Conservation (phyloP, 768 basidiomycete genomes). For the Lentinula lateritia region DNA sequence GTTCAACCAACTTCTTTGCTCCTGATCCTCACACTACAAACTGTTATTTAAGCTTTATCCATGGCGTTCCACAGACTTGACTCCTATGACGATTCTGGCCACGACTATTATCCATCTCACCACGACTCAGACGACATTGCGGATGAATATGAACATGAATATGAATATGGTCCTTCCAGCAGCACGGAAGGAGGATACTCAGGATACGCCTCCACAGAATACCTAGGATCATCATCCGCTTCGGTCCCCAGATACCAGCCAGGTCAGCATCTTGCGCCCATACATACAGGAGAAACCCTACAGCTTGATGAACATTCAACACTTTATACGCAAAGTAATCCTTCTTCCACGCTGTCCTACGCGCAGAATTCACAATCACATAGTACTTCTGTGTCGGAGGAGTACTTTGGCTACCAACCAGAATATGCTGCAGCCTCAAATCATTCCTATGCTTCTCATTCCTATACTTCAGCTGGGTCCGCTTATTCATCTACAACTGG, state of each 20-base stretch:
- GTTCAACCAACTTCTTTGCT: neutral
- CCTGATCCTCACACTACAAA: neutral
- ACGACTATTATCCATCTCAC: neutral
- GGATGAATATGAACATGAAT: conserved; percentile 5
- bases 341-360: conserved; percentile 16
- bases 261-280: conserved; percentile 56
- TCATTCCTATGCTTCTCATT: conserved; percentile 22
- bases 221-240: neutral
- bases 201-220: conserved; percentile 6
- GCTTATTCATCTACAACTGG: conserved; percentile 63
- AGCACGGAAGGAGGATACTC: conserved; percentile 4
- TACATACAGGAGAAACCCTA: conserved; percentile 61
- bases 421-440: conserved; percentile 30
- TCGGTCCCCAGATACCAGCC: conserved; percentile 48
- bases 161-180: conserved; percentile 3
- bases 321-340: conserved; percentile 20
- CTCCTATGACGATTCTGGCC: conserved; percentile 2
- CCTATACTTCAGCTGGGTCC: conserved; percentile 43
- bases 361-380: neutral
- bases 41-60: neutral
- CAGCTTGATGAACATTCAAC: conserved; percentile 36
- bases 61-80: conserved; percentile 9
- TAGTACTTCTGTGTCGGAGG: conserved; percentile 16
- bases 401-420: conserved; percentile 30
- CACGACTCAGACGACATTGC: conserved; percentile 1